Conservation (phyloP, 2,329 filamentous ascomycete species). For the Fusarium denticulatum region DNA sequence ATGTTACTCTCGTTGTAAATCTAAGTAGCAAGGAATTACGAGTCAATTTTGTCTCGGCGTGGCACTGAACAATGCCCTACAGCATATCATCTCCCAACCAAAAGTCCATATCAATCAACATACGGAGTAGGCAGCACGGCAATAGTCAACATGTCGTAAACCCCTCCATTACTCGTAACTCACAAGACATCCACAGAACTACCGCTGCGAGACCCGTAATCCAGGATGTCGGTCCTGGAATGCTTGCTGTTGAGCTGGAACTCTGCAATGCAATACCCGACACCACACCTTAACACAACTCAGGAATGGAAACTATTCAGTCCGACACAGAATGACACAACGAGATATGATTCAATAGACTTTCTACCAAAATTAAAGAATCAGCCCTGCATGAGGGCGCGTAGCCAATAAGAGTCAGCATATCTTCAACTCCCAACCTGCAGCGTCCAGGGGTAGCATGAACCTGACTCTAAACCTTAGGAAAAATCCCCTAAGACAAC, state of each 20-base stretch:
- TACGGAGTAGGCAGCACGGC: neutral
- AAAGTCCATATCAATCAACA: neutral
- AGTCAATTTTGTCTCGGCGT: neutral
- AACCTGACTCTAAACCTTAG: slow-evolving; percentile 6
- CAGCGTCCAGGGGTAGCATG: slow-evolving; percentile 28
- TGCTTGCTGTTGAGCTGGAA: neutral
- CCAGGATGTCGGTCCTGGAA: slow-evolving; percentile 27
- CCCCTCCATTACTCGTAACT: neutral
- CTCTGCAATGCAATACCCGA: neutral
- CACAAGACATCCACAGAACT: slow-evolving; percentile 15
- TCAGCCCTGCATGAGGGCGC: neutral
- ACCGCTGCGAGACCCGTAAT: slow-evolving; percentile 1
- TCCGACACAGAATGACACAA: slow-evolving; percentile 9
- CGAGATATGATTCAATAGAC: neutral
- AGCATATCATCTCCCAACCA: neutral
- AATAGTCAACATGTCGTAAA: neutral
- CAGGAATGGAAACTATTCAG: slow-evolving; percentile 20
- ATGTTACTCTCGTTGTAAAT: neutral
- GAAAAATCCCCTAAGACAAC: slow-evolving; percentile 9
- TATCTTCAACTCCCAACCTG: slow-evolving; percentile 12
- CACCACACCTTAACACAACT: slow-evolving; percentile 16
- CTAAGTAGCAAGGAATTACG: neutral
- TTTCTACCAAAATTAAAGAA: neutral
- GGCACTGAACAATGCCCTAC: neutral
- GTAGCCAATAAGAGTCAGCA: neutral